Conservation (phyloP, 129 eudicot species). For the Mikania micrantha region DNA sequence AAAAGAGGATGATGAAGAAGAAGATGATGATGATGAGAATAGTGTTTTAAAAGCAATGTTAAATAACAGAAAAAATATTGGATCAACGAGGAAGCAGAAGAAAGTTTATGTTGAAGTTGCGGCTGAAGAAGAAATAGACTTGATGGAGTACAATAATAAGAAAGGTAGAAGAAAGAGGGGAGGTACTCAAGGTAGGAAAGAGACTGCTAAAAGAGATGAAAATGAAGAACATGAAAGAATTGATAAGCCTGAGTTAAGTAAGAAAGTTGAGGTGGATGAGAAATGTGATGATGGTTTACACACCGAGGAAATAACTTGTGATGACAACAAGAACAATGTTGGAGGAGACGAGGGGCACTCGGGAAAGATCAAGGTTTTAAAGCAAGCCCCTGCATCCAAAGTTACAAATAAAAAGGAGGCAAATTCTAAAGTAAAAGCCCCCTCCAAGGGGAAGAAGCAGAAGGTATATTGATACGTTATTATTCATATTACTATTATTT, state of each 20-base stretch:
- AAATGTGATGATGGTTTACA: conserved; percentile 22
- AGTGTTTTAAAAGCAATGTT: conserved; percentile 69
- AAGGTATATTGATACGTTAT: too few relatives aligned
- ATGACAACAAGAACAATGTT: conserved; percentile 21
- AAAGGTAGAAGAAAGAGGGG: conserved; percentile 67
- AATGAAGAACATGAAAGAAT: conserved; percentile 27
- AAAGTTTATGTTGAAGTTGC: conserved; percentile 38
- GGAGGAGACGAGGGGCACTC: conserved; percentile 22
- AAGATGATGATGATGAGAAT: conserved; percentile 47
- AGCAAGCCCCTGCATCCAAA: conserved; percentile 41
- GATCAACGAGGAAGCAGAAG: conserved; percentile 25
- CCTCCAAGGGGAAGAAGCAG: conserved; percentile 59
- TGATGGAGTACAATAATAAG: conserved; percentile 66
- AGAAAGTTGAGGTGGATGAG: conserved; percentile 28
- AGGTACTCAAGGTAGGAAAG: conserved; percentile 46
- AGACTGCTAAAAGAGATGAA: conserved; percentile 36
- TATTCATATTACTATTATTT: too few relatives aligned
- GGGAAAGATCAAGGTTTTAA: conserved; percentile 34
- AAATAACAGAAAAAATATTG: conserved; percentile 38
- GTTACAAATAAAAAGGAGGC: conserved; percentile 46
- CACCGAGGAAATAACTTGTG: conserved; percentile 33
- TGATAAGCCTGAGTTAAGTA: conserved; percentile 19
- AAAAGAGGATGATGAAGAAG: conserved; percentile 10
- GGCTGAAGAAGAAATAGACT: conserved; percentile 54
- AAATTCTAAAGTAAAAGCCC: conserved; percentile 35